These are phyloP conservation scores for Marsdenia floribunda DNA, from an alignment of 257 asterid genomes.

Conservation along the genomic window DNA sequence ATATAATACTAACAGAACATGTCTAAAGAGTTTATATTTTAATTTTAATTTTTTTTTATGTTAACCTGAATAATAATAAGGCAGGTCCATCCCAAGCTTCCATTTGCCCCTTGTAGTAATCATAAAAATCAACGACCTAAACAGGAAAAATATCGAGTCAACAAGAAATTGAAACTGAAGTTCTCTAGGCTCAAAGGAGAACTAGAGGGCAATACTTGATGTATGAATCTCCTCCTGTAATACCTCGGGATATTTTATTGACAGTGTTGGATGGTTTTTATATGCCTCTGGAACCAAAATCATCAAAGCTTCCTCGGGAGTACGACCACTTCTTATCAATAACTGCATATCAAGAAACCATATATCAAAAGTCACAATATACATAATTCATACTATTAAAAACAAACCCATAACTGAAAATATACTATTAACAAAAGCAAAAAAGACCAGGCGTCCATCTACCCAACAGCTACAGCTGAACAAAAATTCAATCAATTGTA, in stretches of 20 bases:
- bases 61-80: conserved; percentile 90
- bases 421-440: background rate
- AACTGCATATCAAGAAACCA: conserved; percentile 42
- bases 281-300: conserved; percentile 98
- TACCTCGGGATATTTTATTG: conserved; percentile 96
- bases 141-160: conserved; percentile 26
- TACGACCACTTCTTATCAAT: conserved; percentile 92
- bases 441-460: background rate
- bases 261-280: conserved; percentile 88
- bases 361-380: background rate
- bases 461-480: background rate
- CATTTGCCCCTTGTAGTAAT: conserved; percentile 99
- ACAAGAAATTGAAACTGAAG: conserved; percentile 13
- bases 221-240: background rate
- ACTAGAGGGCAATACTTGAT: background rate
- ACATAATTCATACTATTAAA: background rate
- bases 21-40: background rate
- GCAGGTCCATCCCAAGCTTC: conserved; percentile 99
- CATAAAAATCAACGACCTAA: conserved; percentile 86
- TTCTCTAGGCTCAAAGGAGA: background rate
- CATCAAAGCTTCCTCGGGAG: conserved; percentile 96
- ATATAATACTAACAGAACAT: background rate
- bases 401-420: background rate
- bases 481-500: background rate
- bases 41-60: background rate